phyloP scores from a whole-genome alignment of 139 green algal species.

The Pleodorina starrii region DNA sequence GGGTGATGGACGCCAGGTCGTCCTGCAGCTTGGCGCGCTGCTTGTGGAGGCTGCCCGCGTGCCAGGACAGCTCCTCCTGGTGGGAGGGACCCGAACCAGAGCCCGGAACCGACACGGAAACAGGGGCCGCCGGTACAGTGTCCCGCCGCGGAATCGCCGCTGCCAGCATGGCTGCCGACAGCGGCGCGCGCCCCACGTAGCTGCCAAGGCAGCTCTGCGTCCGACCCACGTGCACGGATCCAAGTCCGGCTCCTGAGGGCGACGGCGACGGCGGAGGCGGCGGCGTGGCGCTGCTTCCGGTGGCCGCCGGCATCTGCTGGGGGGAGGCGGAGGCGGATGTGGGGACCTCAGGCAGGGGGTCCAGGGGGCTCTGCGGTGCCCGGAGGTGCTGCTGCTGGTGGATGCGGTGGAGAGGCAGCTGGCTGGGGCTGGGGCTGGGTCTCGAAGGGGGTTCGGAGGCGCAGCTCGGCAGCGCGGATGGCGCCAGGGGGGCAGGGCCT shows the following conservation, averaged over 20 bases:
- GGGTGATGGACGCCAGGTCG: constrained; percentile 14
- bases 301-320: background rate
- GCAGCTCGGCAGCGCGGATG: background rate
- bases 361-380: background rate
- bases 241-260: background rate
- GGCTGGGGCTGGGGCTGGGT: too few species aligned
- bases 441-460: background rate
- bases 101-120: background rate
- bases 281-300: background rate
- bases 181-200: background rate
- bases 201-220: background rate
- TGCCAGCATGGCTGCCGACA: background rate
- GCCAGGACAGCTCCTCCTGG: constrained; percentile 42
- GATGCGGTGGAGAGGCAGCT: too few species aligned
- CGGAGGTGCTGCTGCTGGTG: background rate
- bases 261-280: background rate
- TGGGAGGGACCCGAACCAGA: background rate
- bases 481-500: background rate
- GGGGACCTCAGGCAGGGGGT: background rate
- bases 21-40: constrained; percentile 44
- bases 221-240: background rate
- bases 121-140: background rate
- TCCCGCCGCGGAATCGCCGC: constrained; percentile 22
- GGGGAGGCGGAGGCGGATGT: too few species aligned
- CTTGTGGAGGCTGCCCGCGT: constrained; percentile 32